Conservation (phyloP, 768 basidiomycete species). For the Panaeolus papilionaceus region DNA sequence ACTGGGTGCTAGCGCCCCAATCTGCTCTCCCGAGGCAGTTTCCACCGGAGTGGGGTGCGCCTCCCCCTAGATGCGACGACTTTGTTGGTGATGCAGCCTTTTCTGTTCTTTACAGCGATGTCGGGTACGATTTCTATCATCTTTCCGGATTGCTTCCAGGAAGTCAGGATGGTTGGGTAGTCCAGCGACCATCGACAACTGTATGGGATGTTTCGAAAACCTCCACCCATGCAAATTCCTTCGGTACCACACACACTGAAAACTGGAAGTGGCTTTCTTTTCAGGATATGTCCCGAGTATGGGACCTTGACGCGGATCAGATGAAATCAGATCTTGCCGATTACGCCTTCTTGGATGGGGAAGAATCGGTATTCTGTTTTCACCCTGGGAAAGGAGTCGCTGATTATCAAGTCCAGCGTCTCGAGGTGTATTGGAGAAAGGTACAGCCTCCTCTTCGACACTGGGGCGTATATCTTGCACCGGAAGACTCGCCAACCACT, state of each 20-base stretch:
- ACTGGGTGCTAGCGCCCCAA: conserved; percentile 41
- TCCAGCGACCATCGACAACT: conserved; percentile 39
- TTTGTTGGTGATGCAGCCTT: conserved; percentile 30
- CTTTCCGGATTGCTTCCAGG: conserved; percentile 2
- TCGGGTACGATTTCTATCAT: background rate
- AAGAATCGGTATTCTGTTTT: conserved; percentile 25
- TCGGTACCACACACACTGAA: background rate
- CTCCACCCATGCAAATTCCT: background rate
- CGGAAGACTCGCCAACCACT: background rate
- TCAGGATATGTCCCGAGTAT: conserved; percentile 37
- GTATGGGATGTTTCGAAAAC: conserved; percentile 38
- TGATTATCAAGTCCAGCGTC: conserved; percentile 33
- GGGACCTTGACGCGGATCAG: conserved; percentile 43
- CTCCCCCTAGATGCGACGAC: conserved; percentile 23
- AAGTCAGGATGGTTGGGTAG: conserved; percentile 47
- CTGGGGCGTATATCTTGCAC: conserved; percentile 21
- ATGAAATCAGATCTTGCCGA: conserved; percentile 41
- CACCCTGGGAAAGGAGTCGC: conserved; percentile 36
- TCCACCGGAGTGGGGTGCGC: conserved; percentile 34
- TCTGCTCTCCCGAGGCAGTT: conserved; percentile 20
- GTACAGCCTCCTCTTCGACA: conserved; percentile 20
- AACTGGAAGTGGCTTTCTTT: conserved; percentile 37
- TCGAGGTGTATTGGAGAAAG: conserved; percentile 29
- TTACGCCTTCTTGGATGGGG: conserved; percentile 11
- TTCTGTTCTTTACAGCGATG: conserved; percentile 25